phyloP scores from a whole-genome alignment of 2,329 filamentous ascomycete species.

The Thelonectria rubi region DNA sequence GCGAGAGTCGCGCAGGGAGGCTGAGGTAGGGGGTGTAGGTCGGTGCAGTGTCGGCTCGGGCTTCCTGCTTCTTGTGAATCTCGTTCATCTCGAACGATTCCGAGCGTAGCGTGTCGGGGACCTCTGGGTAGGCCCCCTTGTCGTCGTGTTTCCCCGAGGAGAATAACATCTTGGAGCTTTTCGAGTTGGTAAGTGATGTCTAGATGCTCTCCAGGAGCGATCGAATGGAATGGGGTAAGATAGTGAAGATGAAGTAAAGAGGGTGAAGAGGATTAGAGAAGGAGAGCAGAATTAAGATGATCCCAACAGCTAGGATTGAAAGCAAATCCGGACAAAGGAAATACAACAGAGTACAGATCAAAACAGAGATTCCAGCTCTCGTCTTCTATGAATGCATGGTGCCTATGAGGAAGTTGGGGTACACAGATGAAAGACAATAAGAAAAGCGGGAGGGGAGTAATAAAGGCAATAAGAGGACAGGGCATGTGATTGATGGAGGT shows the following conservation, averaged over 20 bases:
- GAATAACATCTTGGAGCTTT: slow-evolving; percentile 50
- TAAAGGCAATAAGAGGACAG: slow-evolving; percentile 40
- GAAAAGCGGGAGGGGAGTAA: slow-evolving; percentile 26
- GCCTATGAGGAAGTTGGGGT: slow-evolving; percentile 29
- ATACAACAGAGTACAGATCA: slow-evolving; percentile 1
- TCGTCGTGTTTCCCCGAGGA: slow-evolving; percentile 48
- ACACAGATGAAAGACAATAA: slow-evolving; percentile 30
- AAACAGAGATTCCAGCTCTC: slow-evolving; percentile 30
- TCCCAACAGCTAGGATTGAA: slow-evolving; percentile 18
- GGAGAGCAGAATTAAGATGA: slow-evolving; percentile 30
- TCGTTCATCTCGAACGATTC: slow-evolving; percentile 50
- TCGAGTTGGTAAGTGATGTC: slow-evolving; percentile 38
- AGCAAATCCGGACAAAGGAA: slow-evolving; percentile 22
- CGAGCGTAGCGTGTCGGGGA: slow-evolving; percentile 50
- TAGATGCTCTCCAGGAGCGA: slow-evolving; percentile 25
- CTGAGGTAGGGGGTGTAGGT: slow-evolving; percentile 91
- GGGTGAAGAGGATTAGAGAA: slow-evolving; percentile 19
- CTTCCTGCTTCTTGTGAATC: slow-evolving; percentile 44
- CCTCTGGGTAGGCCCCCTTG: slow-evolving; percentile 46
- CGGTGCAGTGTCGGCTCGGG: slow-evolving; percentile 66
- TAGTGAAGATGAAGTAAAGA: slow-evolving; percentile 8
- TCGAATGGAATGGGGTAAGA: slow-evolving; percentile 8
- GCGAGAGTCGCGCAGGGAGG: slow-evolving; percentile 86
- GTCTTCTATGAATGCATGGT: slow-evolving; percentile 42
- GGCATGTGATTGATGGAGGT: slow-evolving; percentile 23